phyloP scores from a whole-genome alignment of 2,329 filamentous ascomycete genomes.

The Fusarium sp. region DNA sequence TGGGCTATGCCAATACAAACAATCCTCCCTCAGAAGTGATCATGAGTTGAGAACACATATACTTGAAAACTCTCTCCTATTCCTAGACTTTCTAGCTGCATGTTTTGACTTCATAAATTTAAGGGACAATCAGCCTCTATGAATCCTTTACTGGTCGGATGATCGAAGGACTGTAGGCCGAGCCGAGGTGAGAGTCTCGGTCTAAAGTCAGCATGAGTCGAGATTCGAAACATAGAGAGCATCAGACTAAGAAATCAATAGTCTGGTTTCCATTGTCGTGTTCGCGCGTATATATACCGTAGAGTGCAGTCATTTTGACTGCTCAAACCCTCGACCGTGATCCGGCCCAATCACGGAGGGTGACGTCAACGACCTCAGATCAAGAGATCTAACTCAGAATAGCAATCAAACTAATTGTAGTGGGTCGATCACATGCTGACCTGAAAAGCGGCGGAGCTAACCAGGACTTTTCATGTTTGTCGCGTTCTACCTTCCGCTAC shows the following conservation, averaged over 20 bases:
- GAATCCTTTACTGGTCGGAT: not conserved
- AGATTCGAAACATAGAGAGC: accelerated
- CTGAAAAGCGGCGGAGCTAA: not conserved
- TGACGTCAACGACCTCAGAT: not conserved
- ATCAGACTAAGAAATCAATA: not conserved
- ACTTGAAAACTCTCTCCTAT: not conserved
- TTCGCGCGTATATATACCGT: not conserved
- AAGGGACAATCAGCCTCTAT: not conserved
- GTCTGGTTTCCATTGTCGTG: not conserved
- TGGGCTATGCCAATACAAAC: not conserved
- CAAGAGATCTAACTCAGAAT: not conserved
- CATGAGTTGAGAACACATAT: not conserved
- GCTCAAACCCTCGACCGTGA: not conserved
- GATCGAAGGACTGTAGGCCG: not conserved
- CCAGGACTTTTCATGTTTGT: not conserved
- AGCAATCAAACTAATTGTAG: not conserved
- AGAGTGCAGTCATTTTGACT: not conserved
- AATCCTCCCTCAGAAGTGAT: not conserved
- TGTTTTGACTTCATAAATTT: not conserved
- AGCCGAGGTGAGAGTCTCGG: not conserved
- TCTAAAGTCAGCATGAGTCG: not conserved
- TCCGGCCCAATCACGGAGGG: not conserved
- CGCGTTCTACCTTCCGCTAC: not conserved
- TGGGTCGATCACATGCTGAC: not conserved
- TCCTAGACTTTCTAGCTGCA: too few species aligned